Conservation (phyloP, 1,284 basidiomycete species). For the Cutaneotrichosporon spelunceum region DNA sequence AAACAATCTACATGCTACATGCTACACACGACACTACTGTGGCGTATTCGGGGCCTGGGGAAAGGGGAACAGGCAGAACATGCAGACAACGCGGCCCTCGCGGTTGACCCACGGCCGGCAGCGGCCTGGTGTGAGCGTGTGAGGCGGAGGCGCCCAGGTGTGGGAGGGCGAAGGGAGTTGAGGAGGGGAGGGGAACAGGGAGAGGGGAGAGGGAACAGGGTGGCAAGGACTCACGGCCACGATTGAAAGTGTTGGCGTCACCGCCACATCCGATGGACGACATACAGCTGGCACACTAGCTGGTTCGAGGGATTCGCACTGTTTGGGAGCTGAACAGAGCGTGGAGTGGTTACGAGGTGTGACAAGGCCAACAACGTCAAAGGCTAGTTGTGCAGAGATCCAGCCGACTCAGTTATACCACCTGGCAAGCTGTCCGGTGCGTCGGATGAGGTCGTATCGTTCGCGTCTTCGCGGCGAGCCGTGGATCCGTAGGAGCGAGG, state of each 20-base stretch:
- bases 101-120: not conserved
- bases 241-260: conserved; percentile 6
- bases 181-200: not conserved
- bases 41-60: not conserved
- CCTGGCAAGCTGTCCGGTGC: too few species aligned
- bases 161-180: too few species aligned
- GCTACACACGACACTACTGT: not conserved
- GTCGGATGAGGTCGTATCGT: not conserved
- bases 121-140: not conserved
- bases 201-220: not conserved
- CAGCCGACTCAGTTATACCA: too few species aligned
- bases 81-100: conserved; percentile 3
- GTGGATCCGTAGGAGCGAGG: not conserved
- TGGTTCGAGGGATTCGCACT: not conserved
- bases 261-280: conserved; percentile 10
- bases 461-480: not conserved
- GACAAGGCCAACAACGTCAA: too few species aligned
- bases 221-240: not conserved
- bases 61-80: conserved; percentile 9
- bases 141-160: not conserved
- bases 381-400: too few species aligned
- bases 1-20: too few species aligned
- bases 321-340: not conserved
- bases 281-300: not conserved
- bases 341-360: too few species aligned